A percentile compares a stretch with the other conserved stretches of the same genome.
These are phyloP conservation scores for Ramularia endophylla DNA, from an alignment of 2,329 filamentous ascomycete species.

Conservation along the genomic window DNA sequence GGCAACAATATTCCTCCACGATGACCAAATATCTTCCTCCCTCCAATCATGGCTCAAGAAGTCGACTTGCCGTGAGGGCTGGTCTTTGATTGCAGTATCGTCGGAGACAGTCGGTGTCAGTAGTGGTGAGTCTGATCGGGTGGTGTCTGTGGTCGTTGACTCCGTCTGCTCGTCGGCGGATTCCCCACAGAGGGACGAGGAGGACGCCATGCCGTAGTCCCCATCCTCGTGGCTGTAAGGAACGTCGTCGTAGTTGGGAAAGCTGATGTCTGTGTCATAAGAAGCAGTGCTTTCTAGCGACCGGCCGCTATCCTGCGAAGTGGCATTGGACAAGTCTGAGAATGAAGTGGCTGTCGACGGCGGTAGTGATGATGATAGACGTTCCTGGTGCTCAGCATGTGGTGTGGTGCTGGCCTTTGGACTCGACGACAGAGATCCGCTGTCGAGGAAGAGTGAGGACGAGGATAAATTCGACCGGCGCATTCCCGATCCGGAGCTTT, in stretches of 20 bases:
- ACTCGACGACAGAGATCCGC: constrained; percentile 22
- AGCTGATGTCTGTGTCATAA: constrained; percentile 42
- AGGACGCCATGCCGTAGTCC: constrained; percentile 6
- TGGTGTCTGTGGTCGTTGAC: constrained; percentile 47
- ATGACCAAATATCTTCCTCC: constrained; percentile 96
- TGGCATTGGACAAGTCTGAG: constrained; percentile 40
- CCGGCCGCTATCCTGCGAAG: constrained; percentile 46
- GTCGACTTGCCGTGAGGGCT: constrained; percentile 86
- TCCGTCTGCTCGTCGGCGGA: constrained; percentile 18
- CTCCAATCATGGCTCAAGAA: constrained; percentile 90
- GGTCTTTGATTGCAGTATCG: constrained; percentile 66
- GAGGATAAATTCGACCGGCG: constrained; percentile 38
- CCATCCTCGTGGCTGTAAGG: constrained; percentile 18
- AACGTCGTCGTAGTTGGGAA: constrained; percentile 40
- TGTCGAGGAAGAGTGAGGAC: constrained; percentile 38
- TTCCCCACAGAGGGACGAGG: constrained; percentile 4
- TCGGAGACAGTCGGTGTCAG: constrained; percentile 62
- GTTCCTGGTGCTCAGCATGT: constrained; percentile 31
- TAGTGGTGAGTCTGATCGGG: constrained; percentile 53
- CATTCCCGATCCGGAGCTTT: constrained; percentile 36
- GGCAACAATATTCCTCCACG: constrained; percentile 87
- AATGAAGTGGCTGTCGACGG: constrained; percentile 29
- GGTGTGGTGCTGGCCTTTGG: constrained; percentile 31
- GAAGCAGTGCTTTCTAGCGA: constrained; percentile 54
- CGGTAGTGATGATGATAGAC: constrained; percentile 20